Evolutionary conservation across 169 alveolate genomes (phyloP), one percentile per base, ranked within the genome.

Genomic region (Eimeria sp.): DNA sequence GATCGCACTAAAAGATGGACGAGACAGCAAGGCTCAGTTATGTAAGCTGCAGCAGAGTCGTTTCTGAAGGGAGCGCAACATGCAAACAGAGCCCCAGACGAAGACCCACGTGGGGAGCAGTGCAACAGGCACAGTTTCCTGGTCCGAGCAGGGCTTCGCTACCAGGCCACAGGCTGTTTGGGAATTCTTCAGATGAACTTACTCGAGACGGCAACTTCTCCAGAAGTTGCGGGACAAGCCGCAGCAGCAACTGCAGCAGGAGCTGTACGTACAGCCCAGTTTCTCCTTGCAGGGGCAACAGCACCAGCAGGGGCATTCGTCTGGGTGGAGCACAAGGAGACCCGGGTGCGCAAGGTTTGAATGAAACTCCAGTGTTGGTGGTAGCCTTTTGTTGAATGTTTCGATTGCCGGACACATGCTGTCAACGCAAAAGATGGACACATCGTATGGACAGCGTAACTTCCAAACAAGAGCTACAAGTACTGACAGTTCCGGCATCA

Each of bases 161-260:
- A 67, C 47, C 58, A 34, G 34, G 61, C n/a, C 11, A 6, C 14
- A 18, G 49, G 76, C 70, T 27, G 30, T 40, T 57, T 27, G 75
- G 47, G 34, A 16, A 18, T 54, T 16, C 47, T 83, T 51, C 34
- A 11, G 25, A n/a, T 40, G 13, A 40, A 54, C 4, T 57, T 57
- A 2, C 80, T 70, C 80, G 80, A 70, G 49, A 70, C 9, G 80
- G 13, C 9, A 25, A 43, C 83, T 43, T 57, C 54, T 43, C 5
- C 84, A 34, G 57, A 34, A 40, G 84, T 27, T 30, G 6, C 27
- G 18, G 65, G 43, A 45, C 43, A 45, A 20, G 58, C 87, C 58
- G 45, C 87, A 76, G 87, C 88, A 78, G 34, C 86, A 13, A 49
- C 25, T 11, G 61, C 61, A 78, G 88, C 88, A 43, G 88, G 34